Evolutionary conservation across 768 basidiomycete genomes (phyloP).

Genomic region (Mrakia gelida): DNA sequence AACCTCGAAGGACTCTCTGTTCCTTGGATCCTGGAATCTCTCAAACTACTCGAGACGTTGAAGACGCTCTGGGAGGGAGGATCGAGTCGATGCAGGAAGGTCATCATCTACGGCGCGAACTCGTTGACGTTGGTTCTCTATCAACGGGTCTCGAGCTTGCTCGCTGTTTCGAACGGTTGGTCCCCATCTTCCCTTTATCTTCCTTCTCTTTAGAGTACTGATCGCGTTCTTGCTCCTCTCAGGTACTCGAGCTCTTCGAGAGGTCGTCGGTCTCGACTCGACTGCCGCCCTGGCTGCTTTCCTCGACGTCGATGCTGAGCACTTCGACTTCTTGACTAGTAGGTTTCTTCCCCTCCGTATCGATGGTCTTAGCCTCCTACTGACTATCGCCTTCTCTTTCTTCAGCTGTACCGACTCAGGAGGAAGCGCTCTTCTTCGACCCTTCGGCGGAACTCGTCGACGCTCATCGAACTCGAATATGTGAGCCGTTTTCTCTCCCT

Average conservation of each 20-base stretch:
- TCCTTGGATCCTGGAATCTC: background rate
- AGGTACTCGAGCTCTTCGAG: slow-evolving; percentile 4
- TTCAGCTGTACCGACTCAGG: background rate
- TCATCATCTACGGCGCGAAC: slow-evolving; percentile 8
- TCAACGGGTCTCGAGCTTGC: background rate
- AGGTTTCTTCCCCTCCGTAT: background rate
- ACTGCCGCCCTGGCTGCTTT: background rate
- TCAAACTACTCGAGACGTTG: slow-evolving; percentile 4
- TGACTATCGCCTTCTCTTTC: background rate
- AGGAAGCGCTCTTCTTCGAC: slow-evolving; percentile 5
- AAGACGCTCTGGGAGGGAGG: slow-evolving; percentile 5
- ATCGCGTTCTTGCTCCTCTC: background rate
- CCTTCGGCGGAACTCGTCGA: background rate
- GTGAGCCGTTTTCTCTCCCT: background rate
- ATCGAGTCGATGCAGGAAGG: background rate
- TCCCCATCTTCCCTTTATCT: background rate
- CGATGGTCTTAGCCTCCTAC: no score
- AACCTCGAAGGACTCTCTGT: background rate
- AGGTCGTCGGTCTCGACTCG: background rate
- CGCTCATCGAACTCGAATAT: background rate
- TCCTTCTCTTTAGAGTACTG: background rate
- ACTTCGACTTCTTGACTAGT: background rate
- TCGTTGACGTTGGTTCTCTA: background rate
- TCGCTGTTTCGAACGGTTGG: background rate
- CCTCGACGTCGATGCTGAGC: background rate